Evolutionary conservation across 768 basidiomycete genomes (phyloP).

Genomic region (Leccinum sublutescens): DNA sequence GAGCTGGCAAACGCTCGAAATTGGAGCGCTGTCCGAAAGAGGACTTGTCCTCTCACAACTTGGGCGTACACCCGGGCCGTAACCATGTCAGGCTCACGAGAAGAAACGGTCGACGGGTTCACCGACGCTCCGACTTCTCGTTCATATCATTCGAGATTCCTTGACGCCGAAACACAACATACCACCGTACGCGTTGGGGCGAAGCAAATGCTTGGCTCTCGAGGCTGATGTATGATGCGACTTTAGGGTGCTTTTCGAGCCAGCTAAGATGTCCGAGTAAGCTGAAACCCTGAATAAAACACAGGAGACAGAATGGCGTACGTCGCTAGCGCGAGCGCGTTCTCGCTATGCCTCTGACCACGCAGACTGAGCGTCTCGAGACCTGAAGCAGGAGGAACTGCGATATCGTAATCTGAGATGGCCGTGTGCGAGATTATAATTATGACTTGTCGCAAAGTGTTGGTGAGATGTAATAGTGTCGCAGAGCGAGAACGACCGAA

Average conservation of each 20-base stretch:
- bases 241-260: constrained; percentile 61
- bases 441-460: no score
- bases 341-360: constrained; percentile 20
- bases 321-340: constrained; percentile 52
- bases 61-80: not conserved
- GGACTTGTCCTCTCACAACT: not conserved
- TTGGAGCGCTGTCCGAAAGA: not conserved
- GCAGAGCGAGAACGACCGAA: no score
- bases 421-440: no score
- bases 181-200: constrained; percentile 57
- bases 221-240: constrained; percentile 73
- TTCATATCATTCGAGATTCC: constrained; percentile 32
- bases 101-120: not conserved
- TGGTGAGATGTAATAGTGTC: no score
- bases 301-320: constrained; percentile 34
- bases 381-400: no score
- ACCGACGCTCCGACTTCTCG: not conserved
- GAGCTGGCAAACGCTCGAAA: not conserved
- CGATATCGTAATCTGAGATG: no score
- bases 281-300: not conserved
- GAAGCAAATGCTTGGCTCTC: constrained; percentile 46
- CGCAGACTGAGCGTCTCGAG: no score
- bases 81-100: not conserved
- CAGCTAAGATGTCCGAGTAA: constrained; percentile 33
- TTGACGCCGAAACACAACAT: constrained; percentile 78